Evolutionary conservation across 495 filamentous ascomycete species (phyloP), one percentile per base, ranked within the genome.

Genomic region (Penicillium coffeae): DNA sequence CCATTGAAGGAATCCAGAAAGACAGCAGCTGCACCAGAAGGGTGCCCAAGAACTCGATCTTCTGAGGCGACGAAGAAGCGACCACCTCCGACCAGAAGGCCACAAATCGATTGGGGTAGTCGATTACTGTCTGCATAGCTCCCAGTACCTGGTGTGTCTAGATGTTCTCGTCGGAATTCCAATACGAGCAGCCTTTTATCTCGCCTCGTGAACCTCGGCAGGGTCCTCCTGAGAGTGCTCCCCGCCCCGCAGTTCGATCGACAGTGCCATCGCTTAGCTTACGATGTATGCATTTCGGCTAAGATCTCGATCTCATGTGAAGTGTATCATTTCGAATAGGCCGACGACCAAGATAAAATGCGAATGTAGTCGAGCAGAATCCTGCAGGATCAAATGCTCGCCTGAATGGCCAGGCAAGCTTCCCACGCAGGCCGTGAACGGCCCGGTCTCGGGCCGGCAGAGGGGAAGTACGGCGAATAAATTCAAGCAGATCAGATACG

Each of bases 1-100:
- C 33, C 5, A 70, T 32, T 1, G 70, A 72, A 9, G 72, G 76
- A 5, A 80, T 8, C 77, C 76, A 82, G 62, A 80, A 81, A 55
- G 59, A 66, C 33, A 78, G 1, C 13, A 76, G 0, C 22, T 80
- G 77, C 30, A 75, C 52, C 8, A 72, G 15, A 2, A 76, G 55
- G 3, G 71, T 75, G 20, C 71, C 72, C 33, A 65, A 50, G 43
- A 80, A 74, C 44, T 81, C 71, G 38, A 75, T 55, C 25, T 42
- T 48, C 33, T 63, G 50, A 0, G 69, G 61, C 1, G 60, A 60
- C 48, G 70, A 55, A 7, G 48, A 45, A 1, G 40, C 32, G 13
- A 63, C 56, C 18, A 69, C 54, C 10, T 56, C 15, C 0, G 52
- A 22, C 70, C 68, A 73, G 34, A 61, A 39, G n/a, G 42, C 39